A percentile compares a stretch with the other conserved stretches of the same genome.
Evolutionary conservation across 179 eudicot species (phyloP).

Genomic region (Patellifolia procumbens): DNA sequence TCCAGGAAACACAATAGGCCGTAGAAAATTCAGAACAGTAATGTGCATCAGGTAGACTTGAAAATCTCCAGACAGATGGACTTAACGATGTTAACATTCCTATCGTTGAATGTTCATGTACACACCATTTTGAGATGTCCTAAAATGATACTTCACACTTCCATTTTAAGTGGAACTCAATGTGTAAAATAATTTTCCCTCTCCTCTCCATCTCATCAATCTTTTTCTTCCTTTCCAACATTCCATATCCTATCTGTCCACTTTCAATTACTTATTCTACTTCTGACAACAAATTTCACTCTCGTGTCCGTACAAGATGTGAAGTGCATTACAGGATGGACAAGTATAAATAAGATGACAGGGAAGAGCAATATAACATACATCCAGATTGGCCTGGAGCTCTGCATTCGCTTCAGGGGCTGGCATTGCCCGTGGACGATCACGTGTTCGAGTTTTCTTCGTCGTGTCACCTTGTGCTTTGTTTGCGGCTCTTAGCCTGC

Average conservation of each 20-base stretch:
- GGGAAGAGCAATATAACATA: constrained; percentile 27
- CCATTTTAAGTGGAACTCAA: neutral
- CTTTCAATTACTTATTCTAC: neutral
- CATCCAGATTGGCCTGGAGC: constrained; percentile 55
- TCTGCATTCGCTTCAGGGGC: constrained; percentile 61
- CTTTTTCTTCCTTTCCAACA: neutral
- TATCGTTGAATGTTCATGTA: neutral
- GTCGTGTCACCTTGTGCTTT: constrained; percentile 56
- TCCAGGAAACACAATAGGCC: neutral
- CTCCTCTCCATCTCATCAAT: neutral
- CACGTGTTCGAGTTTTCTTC: constrained; percentile 44
- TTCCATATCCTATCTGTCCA: neutral
- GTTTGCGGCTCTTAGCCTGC: constrained; percentile 63
- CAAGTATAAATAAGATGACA: neutral
- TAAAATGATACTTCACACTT: neutral
- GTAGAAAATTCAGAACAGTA: neutral
- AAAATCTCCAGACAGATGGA: no score
- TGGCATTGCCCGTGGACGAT: constrained; percentile 44
- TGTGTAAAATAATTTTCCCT: neutral
- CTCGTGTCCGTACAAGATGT: neutral
- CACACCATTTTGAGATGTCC: neutral
- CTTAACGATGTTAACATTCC: no score
- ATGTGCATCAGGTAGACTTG: neutral
- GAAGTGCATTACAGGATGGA: neutral
- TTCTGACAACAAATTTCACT: neutral